Evolutionary conservation across 116 monocot species (phyloP), one percentile per base, ranked within the genome.

Genomic region (Trichopus zeylanicus): DNA sequence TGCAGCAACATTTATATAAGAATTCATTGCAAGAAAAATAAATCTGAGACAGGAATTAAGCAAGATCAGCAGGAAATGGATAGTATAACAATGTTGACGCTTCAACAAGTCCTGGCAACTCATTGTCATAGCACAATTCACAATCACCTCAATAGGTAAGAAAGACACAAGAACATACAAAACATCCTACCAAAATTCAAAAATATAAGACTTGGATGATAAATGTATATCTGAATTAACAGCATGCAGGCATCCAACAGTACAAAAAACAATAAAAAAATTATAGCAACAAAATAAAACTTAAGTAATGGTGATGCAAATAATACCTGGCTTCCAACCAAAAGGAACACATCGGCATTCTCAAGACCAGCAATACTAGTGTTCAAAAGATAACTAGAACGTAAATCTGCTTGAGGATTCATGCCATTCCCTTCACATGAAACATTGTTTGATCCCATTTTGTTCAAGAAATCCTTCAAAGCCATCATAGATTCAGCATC

Each of bases 401-500:
- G 87, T 18, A 98, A 21, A 68, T 98, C 98, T 46, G 91, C 91
- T 66, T 77, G 82, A 59, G 80, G 86, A 64, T 65, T 75, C 9
- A 24, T 51, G 20, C 91, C 98, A 80, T 88, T 98, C 35, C 91
- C 98, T 70, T 98, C 98, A 60, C 87, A 98, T 21, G 78, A 62
- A 0, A 98, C 82, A 67, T 82, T 98, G 65, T 91, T 77, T 49
- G 91, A 98, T 13, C 98, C 98, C 75, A 98, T 67, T 64, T 70
- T 85, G 73, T 91, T 91, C 28, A 98, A 51, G 32, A 98, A 80
- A 79, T 98, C 98, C 73, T 98, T 98, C 22, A 98, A 59, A 31
- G 98, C 91, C 56, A 98, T 91, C 98, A 98, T 98, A 52, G 98
- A 98, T 70, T 98, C 98, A 51, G 98, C 98, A 74, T 98, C 98